Evolutionary conservation across 305 asterid genomes (phyloP).

Genomic region (Fraxinus greggii): DNA sequence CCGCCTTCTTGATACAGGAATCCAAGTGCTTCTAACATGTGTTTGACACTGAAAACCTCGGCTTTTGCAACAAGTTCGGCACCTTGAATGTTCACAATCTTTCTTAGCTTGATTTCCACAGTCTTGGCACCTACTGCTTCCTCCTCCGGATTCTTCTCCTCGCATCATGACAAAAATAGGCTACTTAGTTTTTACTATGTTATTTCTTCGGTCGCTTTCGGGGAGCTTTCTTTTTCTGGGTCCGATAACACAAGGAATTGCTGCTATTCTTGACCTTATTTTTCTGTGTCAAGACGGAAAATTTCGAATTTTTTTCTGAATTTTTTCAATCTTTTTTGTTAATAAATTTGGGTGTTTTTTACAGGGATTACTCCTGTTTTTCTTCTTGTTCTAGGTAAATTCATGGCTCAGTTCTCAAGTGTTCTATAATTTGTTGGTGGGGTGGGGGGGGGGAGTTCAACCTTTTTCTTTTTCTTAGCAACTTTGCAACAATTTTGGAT

Average conservation of each 20-base stretch:
- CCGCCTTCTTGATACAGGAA: conserved; percentile 56
- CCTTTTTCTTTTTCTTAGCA: conserved; percentile 11
- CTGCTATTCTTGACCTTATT: neutral
- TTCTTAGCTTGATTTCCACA: conserved; percentile 83
- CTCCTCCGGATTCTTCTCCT: conserved; percentile 30
- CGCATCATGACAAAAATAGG: conserved; percentile 26
- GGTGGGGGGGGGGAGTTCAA: neutral
- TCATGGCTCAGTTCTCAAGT: conserved; percentile 37
- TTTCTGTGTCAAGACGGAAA: neutral
- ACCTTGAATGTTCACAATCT: conserved; percentile 60
- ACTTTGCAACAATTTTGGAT: conserved; percentile 13
- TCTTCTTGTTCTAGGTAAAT: conserved; percentile 22
- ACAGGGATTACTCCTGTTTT: neutral
- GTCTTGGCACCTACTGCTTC: conserved; percentile 59
- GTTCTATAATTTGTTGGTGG: conserved; percentile 23
- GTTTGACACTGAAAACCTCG: conserved; percentile 77
- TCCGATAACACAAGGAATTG: neutral
- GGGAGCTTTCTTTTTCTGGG: conserved; percentile 6
- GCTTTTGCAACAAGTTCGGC: conserved; percentile 78
- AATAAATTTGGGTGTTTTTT: neutral
- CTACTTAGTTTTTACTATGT: neutral
- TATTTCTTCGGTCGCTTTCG: neutral
- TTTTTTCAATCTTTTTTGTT: conserved; percentile 6
- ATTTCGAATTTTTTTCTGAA: neutral
- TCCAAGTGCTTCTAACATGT: conserved; percentile 86